Evolutionary conservation across 2,329 filamentous ascomycete species (phyloP).

Genomic region (Fusarium sulawesiense): DNA sequence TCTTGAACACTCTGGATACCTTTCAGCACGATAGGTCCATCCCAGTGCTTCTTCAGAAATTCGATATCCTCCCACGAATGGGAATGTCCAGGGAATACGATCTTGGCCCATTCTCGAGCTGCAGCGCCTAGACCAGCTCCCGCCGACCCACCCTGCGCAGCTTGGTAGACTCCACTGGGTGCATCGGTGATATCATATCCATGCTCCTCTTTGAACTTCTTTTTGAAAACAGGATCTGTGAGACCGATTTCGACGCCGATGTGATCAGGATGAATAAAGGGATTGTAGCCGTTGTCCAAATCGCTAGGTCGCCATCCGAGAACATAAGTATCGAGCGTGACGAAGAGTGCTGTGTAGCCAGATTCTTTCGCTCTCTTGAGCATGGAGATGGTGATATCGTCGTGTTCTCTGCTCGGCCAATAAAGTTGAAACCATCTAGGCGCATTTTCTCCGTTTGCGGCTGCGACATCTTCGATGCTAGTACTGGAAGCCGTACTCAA

Average conservation of each 20-base stretch:
- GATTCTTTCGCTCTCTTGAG: conserved; percentile 12
- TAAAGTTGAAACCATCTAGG: conserved; percentile 30
- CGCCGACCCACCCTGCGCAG: conserved; percentile 21
- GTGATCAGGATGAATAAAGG: conserved; percentile 32
- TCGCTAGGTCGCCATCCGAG: conserved; percentile 21
- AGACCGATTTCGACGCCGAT: conserved; percentile 31
- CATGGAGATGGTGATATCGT: conserved; percentile 28
- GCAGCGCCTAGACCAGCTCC: conserved; percentile 21
- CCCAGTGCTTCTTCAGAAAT: conserved; percentile 30
- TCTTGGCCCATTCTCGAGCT: conserved; percentile 34
- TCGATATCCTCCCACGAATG: conserved; percentile 30
- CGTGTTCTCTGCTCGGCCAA: conserved; percentile 28
- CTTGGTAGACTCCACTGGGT: conserved; percentile 21
- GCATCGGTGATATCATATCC: conserved; percentile 21
- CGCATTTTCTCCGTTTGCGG: conserved; percentile 1
- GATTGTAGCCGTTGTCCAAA: conserved; percentile 31
- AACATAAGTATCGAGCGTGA: conserved; percentile 17
- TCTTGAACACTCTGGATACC: conserved; percentile 27
- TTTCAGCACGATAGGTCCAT: conserved; percentile 25
- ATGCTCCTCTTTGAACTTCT: conserved; percentile 22
- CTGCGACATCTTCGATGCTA: conserved; percentile 28
- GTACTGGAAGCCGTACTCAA: conserved; percentile 30
- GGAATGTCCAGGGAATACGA: conserved; percentile 26
- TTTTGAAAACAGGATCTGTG: conserved; percentile 30
- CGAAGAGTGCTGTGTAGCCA: conserved; percentile 12